Evolutionary conservation across 805 yeast genomes (phyloP).

Genomic region (Wickerhamomyces rabaulensis): DNA sequence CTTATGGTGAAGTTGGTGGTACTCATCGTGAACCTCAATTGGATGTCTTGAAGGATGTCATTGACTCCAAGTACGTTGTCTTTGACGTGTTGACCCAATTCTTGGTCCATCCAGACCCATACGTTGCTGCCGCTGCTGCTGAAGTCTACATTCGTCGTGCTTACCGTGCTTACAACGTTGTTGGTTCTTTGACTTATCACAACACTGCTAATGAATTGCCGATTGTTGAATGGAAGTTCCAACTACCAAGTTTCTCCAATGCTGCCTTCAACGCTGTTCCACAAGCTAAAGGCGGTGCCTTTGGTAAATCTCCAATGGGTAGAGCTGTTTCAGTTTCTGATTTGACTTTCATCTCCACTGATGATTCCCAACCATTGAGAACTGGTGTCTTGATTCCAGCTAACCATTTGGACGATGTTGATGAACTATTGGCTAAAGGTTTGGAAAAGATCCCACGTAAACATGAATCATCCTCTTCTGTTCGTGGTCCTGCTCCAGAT

Average conservation of each 20-base stretch:
- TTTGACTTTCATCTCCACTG: conserved; percentile 77
- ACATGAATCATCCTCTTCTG: conserved; percentile 26
- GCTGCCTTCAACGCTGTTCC: conserved; percentile 74
- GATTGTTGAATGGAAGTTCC: conserved; percentile 82
- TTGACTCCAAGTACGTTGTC: conserved; percentile 93
- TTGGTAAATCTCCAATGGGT: conserved; percentile 46
- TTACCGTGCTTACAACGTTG: conserved; percentile 90
- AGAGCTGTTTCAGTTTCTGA: conserved; percentile 93
- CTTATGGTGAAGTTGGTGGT: conserved; percentile 78
- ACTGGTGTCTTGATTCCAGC: conserved; percentile 82
- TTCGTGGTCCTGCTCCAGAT: conserved; percentile 44
- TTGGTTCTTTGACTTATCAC: conserved; percentile 67
- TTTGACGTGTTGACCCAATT: conserved; percentile 95
- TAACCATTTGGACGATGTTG: conserved; percentile 82
- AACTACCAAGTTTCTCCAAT: conserved; percentile 64
- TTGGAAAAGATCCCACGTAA: conserved; percentile 61
- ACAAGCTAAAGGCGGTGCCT: conserved; percentile 36
- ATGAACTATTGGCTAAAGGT: conserved; percentile 72
- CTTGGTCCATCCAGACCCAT: conserved; percentile 74
- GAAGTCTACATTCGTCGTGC: conserved; percentile 96
- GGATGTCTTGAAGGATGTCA: conserved; percentile 79
- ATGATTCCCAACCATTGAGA: conserved; percentile 62
- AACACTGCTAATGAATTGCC: conserved; percentile 48
- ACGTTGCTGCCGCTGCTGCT: conserved; percentile 92
- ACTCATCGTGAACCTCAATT: conserved; percentile 79